Evolutionary conservation across 352 stramenopile genomes (phyloP), one percentile per base, ranked within the genome.

Genomic region (Blastocystis sp.): DNA sequence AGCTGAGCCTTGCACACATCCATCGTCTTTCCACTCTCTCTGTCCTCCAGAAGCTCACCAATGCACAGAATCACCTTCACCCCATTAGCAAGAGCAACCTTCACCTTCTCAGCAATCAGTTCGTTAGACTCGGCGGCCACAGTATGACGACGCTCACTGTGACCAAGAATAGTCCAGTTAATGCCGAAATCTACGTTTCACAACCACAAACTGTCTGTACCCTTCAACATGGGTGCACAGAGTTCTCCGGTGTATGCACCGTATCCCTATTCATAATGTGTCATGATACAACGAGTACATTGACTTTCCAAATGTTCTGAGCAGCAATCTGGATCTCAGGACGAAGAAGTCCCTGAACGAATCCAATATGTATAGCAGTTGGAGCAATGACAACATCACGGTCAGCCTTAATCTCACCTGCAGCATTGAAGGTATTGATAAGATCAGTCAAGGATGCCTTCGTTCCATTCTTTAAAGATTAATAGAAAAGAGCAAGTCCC

Each of bases 1-100:
- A 98, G 95, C 92, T 99, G 97, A 64, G 96, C 92, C 68, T 93
- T 97, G 90, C 98, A 96, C 44, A 99, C 95, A 35, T 95, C 93
- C 40, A 96, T 92, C 56, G 93, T 97, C 87, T 98, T 92, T 64
- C 94, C 93, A 11, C 91, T 92, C 84, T 97, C 91, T 60, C 95
- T 93, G 84, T 97, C 90, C 48, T 95, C 93, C 48, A 98, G 92
- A 77, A 93, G 95, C 92, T 98, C 95, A 54, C 95, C 95, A 62
- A 98, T 94, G 91, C 95, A 98, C 84, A 96, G 95, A 90, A 98
- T 97, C 30, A 97, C 94, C 35, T 93, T 94, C 48, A 98, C 91
- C 1, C 94, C 96, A 37, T 96, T 90, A 81, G 94, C 92, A 0
- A 97, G 90, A 44, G 95, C 95, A 40, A 94, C 51, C 22, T 87